phyloP scores from a whole-genome alignment of 202 grass and related monocot genomes.

The Zoysia matrella region DNA sequence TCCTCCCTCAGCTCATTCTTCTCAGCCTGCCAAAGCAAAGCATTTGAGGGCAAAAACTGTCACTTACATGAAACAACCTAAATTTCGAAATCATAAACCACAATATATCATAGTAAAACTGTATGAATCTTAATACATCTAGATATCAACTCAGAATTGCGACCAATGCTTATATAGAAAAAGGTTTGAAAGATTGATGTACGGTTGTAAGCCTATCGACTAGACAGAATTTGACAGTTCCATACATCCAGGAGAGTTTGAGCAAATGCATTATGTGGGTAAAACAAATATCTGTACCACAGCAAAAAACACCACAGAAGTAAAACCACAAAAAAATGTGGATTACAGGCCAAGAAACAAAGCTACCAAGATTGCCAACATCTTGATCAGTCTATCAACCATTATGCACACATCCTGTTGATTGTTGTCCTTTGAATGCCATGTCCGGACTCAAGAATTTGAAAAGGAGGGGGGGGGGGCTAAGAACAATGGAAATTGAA shows the following conservation, averaged over 20 bases:
- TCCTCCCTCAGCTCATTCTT: conserved; percentile 93
- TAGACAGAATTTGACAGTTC: neutral
- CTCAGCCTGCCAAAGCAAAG: conserved; percentile 68
- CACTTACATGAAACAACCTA: neutral
- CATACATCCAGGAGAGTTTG: neutral
- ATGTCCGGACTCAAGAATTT: neutral
- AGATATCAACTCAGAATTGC: neutral
- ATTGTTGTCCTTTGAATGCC: neutral
- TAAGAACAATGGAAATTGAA: neutral
- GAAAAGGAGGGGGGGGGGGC: neutral
- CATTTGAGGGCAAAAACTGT: conserved; percentile 10
- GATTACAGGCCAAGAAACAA: neutral
- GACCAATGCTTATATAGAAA: neutral
- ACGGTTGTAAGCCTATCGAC: neutral
- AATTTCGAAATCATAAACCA: neutral
- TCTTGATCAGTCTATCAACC: neutral
- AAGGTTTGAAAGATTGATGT: neutral
- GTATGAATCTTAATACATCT: neutral
- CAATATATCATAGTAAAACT: neutral
- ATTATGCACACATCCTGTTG: neutral
- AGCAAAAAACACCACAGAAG: neutral
- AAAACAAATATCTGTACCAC: neutral
- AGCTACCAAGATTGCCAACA: conserved; percentile 8
- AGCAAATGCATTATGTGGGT: neutral
- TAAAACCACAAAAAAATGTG: no score